Evolutionary conservation across 169 alveolate species (phyloP), one percentile per base, ranked within the genome.

Genomic region (Plasmodium falciparum): DNA sequence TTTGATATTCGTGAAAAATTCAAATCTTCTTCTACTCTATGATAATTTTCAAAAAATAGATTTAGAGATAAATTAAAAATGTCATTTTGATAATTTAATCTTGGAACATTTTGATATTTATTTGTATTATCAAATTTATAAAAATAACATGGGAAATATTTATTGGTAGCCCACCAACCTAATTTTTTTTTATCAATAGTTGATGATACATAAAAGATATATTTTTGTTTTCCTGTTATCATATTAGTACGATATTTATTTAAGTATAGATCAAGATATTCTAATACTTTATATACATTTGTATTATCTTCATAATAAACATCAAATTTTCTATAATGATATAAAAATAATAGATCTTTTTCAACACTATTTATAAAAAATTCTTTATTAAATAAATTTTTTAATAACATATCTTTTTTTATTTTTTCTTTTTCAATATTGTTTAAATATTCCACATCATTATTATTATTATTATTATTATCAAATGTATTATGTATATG

Each of bases 101-200:
- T 67, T 6, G 93, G 71, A 20, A 92, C 69, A 33, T 92, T 80
- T 61, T 90, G 95, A 43, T 88, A 88, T 65, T 85, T 93, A 47
- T 70, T 61, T 4, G 59, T n/a, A 54, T 61, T 92, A 50, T 73
- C 95, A 65, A 66, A 50, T 13, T 62, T 67, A 70, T 92, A 74
- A 76, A 90, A 93, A 49, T 88, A 74, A 22, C 93, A 92, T 33
- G 96, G 96, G 66, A 73, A 89, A 43, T 73, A 85, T 58, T 65
- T 69, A 3, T 89, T 92, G 22, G 73, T 66, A 24, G 90, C 70
- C 96, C 95, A 93, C 73, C 93, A 89, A 47, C 96, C 96, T 39
- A 93, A 59, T 66, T 93, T 86, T 1, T 80, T 49, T 33, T 20
- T 85, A 73, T 73, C 88, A 24, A 70, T 74, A 15, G 90, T 52